phyloP scores from a whole-genome alignment of 2,329 filamentous ascomycete genomes.

The Botrytis paeoniae region DNA sequence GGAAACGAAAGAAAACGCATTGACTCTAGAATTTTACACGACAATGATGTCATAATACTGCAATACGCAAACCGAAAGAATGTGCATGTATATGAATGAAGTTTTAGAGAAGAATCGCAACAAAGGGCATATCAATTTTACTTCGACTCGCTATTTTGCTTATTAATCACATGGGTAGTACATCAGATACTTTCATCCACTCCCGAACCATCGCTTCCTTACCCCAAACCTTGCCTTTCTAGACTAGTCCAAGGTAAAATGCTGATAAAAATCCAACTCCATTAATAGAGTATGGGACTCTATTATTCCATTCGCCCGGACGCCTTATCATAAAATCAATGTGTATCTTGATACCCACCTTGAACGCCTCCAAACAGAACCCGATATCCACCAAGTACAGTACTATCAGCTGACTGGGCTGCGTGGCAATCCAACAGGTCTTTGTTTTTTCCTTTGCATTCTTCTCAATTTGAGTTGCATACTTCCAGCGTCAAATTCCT shows the following conservation, averaged over 20 bases:
- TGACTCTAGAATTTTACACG: neutral
- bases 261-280: slow-evolving; percentile 3
- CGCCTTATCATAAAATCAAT: neutral
- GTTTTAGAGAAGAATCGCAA: neutral
- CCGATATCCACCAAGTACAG: neutral
- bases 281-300: neutral
- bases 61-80: neutral
- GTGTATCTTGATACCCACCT: neutral
- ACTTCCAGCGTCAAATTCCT: slow-evolving; percentile 38
- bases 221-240: neutral
- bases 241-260: neutral
- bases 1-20: neutral
- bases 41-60: neutral
- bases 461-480: slow-evolving; percentile 44
- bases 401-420: neutral
- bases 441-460: slow-evolving; percentile 44
- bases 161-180: neutral
- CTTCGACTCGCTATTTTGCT: neutral
- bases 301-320: neutral
- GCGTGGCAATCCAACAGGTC: slow-evolving; percentile 25
- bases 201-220: neutral
- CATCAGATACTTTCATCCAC: neutral
- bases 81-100: neutral
- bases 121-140: neutral
- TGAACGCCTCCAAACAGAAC: neutral